Evolutionary conservation across 441 rosid species (phyloP).

Genomic region (Populus tomentosa): DNA sequence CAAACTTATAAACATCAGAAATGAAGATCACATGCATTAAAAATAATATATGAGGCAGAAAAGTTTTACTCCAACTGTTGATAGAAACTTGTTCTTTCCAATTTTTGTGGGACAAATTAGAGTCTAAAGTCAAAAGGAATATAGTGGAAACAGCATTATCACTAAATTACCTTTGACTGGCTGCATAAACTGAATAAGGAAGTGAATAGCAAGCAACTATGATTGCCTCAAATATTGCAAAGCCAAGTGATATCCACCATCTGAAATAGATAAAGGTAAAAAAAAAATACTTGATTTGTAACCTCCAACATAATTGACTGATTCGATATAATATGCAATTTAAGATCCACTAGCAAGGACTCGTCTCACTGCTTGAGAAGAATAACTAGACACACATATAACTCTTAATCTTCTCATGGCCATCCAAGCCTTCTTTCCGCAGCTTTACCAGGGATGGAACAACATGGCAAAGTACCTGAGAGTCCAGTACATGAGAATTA

Average conservation of each 20-base stretch:
- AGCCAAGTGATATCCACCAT: constrained; percentile 94
- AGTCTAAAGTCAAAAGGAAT: neutral
- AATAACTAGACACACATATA: constrained; percentile 89
- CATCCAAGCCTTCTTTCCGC: constrained; percentile 97
- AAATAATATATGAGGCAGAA: neutral
- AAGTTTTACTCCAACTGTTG: neutral
- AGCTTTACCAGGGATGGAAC: constrained; percentile 89
- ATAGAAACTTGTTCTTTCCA: neutral
- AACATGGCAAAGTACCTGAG: constrained; percentile 80
- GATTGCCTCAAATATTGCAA: constrained; percentile 76
- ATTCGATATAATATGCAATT: neutral
- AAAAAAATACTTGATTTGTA: neutral
- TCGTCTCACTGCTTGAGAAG: constrained; percentile 68
- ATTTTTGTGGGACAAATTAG: neutral
- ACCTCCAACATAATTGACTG: constrained; percentile 10
- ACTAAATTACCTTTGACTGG: constrained; percentile 57
- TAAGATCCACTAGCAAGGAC: constrained; percentile 32
- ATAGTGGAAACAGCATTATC: constrained; percentile 5
- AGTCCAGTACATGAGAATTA: constrained; percentile 9
- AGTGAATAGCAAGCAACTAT: constrained; percentile 80
- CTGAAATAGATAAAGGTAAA: constrained; percentile 36
- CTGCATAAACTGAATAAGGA: constrained; percentile 77
- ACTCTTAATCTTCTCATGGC: constrained; percentile 94
- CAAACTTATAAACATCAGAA: neutral
- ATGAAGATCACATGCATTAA: neutral